A percentile compares a stretch with the other conserved stretches of the same genome.
phyloP scores from a whole-genome alignment of 495 filamentous ascomycete genomes.

The Daldinia bambusicola region DNA sequence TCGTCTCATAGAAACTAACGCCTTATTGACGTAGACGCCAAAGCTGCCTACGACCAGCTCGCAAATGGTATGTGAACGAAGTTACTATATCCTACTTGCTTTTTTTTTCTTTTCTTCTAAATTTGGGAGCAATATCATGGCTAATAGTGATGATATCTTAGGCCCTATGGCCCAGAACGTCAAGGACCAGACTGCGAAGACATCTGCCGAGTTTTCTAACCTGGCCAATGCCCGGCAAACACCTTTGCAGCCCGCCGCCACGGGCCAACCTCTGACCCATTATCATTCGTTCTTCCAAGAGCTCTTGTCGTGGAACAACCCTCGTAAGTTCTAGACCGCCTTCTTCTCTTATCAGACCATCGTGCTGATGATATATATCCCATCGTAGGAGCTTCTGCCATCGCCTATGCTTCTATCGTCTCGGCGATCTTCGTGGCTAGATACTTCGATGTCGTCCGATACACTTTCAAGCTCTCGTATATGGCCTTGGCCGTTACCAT shows the following conservation, averaged over 20 bases:
- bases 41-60: constrained; percentile 54
- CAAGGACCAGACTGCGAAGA: constrained; percentile 77
- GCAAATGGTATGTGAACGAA: constrained; percentile 50
- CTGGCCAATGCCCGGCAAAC: constrained; percentile 75
- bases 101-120: neutral
- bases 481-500: constrained; percentile 73
- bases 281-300: constrained; percentile 97
- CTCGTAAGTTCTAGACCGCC: constrained; percentile 50
- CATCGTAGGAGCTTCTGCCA: constrained; percentile 76
- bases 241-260: constrained; percentile 74
- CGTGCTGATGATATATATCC: constrained; percentile 47
- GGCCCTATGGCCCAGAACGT: constrained; percentile 82
- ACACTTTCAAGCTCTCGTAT: constrained; percentile 86
- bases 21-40: constrained; percentile 50
- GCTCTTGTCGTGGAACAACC: constrained; percentile 75
- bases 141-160: constrained; percentile 49
- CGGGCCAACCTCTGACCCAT: constrained; percentile 89
- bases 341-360: constrained; percentile 48
- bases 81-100: too few relatives aligned
- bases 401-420: constrained; percentile 79
- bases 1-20: constrained; percentile 41
- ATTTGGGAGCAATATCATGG: constrained; percentile 17
- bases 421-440: constrained; percentile 87
- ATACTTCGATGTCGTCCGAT: constrained; percentile 89
- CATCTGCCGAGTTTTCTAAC: constrained; percentile 76